phyloP scores from a whole-genome alignment of 768 basidiomycete genomes.

The Sporobolomyces roseus region DNA sequence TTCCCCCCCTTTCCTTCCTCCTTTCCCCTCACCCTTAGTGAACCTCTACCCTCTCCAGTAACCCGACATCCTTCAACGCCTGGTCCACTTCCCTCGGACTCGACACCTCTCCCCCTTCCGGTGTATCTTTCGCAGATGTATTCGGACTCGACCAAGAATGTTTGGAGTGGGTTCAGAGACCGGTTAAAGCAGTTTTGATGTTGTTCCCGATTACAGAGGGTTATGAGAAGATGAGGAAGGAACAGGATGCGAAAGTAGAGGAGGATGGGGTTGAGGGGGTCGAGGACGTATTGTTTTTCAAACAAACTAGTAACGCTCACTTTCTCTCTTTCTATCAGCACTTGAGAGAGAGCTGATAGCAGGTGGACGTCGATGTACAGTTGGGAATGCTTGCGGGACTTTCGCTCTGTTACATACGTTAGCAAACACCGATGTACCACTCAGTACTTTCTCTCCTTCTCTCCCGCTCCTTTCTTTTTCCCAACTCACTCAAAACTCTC shows the following conservation, averaged over 20 bases:
- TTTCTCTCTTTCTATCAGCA: background rate
- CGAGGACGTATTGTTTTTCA: slow-evolving; percentile 74
- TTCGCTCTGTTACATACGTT: slow-evolving; percentile 80
- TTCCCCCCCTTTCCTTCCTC: background rate
- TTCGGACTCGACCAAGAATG: slow-evolving; percentile 55
- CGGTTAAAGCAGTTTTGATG: slow-evolving; percentile 76
- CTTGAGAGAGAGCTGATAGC: background rate
- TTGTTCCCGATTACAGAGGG: slow-evolving; percentile 69
- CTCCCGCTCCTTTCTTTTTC: no score
- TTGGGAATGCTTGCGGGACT: slow-evolving; percentile 79
- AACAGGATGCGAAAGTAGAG: slow-evolving; percentile 61
- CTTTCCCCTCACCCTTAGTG: background rate
- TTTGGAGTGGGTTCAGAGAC: slow-evolving; percentile 64
- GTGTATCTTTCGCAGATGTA: slow-evolving; percentile 33
- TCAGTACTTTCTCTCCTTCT: slow-evolving; percentile 44
- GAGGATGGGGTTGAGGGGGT: slow-evolving; percentile 58
- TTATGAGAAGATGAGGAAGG: slow-evolving; percentile 55
- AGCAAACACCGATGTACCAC: slow-evolving; percentile 64
- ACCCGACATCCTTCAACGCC: slow-evolving; percentile 32
- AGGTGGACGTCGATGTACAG: slow-evolving; percentile 44
- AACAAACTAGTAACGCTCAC: slow-evolving; percentile 57
- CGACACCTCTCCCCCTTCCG: slow-evolving; percentile 26
- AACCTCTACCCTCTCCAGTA: slow-evolving; percentile 12
- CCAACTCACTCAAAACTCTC: background rate
- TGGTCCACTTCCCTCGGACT: slow-evolving; percentile 37